Evolutionary conservation across 192 early-diverging fungal species (phyloP), one percentile per base, ranked within the genome.

Genomic region (Mortierella antarctica): DNA sequence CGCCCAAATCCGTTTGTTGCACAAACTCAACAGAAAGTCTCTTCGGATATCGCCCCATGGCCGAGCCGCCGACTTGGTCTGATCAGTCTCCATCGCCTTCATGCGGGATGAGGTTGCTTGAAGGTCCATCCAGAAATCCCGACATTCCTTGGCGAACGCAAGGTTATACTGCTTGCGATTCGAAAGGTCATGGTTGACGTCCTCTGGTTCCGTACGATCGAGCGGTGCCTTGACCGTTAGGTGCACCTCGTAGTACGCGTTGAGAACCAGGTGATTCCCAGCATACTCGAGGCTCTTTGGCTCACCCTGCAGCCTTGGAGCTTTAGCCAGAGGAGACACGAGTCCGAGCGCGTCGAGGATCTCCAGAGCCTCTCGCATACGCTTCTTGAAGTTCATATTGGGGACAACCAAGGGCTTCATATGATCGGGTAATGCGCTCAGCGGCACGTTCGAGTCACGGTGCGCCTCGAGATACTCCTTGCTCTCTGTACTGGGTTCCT

Each of bases 41-140:
- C 48, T n/a, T 5, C 65, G 70, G 40, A 80, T 80, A 3, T 68
- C 60, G 20, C 44, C 23, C 77, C 77, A 80, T 2, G 77, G 65
- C 14, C 48, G 20, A 1, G 44, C 20, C 40, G 46, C 40, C 1
- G 49, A 47, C 46, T 51, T 59, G 44, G 53, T 6, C 5, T 48
- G n/a, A 13, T 39, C 21, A 13, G 42, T 40, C 5, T 41, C 63
- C 0, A 52, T 51, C 0, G 59, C 61, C 48, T 61, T 70, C 76
- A 80, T 68, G 11, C 44, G 18, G 0, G 77, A 67, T 10, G 77
- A 39, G 14, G 52, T 80, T 1, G 70, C 7, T 42, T 80, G 77
- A 7, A 80, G 77, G 67, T 80, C 77, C 46, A 67, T 57, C 77
- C 77, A 80, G 23, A 80, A 80, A 4, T 67, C 70, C 31, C 31